phyloP scores from a whole-genome alignment of 139 green algal species.

The Diplosphaera chodatii region DNA sequence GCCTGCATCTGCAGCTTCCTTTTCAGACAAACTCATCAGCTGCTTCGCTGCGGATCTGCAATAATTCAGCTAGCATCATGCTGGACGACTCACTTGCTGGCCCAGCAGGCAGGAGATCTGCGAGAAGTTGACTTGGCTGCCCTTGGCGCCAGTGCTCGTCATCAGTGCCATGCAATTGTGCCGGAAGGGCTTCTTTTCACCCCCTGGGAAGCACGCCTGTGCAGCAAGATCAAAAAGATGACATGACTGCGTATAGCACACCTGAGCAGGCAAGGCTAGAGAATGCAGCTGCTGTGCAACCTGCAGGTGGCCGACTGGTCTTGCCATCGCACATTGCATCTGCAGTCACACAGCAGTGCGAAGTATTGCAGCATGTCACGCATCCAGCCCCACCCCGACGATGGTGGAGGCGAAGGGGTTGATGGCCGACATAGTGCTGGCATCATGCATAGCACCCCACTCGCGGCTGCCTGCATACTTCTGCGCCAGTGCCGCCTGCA shows the following conservation, averaged over 20 bases:
- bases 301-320: no score
- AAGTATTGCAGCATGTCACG: no score
- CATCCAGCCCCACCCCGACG: slow-evolving; percentile 56
- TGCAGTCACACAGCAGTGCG: no score
- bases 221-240: background rate
- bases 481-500: slow-evolving; percentile 36
- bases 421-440: slow-evolving; percentile 58
- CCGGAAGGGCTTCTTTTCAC: slow-evolving; percentile 73
- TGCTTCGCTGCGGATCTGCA: no score
- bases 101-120: slow-evolving; percentile 94
- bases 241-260: no score
- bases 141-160: slow-evolving; percentile 90
- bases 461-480: slow-evolving; percentile 53
- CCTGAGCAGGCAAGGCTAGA: no score
- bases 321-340: no score
- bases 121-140: slow-evolving; percentile 93
- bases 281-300: no score
- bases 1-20: no score
- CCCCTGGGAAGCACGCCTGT: slow-evolving; percentile 65
- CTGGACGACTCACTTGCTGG: slow-evolving; percentile 63
- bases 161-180: slow-evolving; percentile 94
- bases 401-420: slow-evolving; percentile 75
- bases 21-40: no score
- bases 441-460: slow-evolving; percentile 30
- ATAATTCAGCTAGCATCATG: no score